A percentile compares a stretch with the other conserved stretches of the same genome.
Evolutionary conservation across 2,329 filamentous ascomycete species (phyloP).

Genomic region (Colletotrichum coccodes): DNA sequence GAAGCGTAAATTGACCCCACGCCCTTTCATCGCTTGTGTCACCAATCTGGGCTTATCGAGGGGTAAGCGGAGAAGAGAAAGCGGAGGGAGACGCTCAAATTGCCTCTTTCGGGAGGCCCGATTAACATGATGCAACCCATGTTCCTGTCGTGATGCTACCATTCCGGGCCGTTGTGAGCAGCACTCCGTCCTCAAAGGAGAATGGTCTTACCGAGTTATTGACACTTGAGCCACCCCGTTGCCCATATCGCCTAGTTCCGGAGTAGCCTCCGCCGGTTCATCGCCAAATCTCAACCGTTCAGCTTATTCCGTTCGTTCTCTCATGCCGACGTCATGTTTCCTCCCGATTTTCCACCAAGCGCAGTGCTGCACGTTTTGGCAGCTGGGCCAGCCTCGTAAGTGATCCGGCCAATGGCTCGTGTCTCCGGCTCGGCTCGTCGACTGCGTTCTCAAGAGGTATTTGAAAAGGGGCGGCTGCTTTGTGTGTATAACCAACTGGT

Average conservation of each 20-base stretch:
- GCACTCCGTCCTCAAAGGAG: slow-evolving; percentile 16
- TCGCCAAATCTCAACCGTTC: neutral
- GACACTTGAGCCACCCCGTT: neutral
- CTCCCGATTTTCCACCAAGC: slow-evolving; percentile 13
- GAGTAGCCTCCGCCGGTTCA: neutral
- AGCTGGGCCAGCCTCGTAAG: slow-evolving; percentile 2
- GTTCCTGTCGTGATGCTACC: neutral
- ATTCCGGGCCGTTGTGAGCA: neutral
- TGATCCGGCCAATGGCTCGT: neutral
- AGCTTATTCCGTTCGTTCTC: neutral
- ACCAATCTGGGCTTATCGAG: neutral
- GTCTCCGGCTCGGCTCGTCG: neutral
- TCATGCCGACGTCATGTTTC: neutral
- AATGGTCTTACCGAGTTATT: neutral
- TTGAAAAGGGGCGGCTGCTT: neutral
- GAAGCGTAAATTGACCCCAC: neutral
- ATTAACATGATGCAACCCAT: slow-evolving; percentile 8
- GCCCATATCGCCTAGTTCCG: neutral
- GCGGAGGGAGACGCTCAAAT: neutral
- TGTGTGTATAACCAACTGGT: neutral
- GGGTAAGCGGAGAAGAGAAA: neutral
- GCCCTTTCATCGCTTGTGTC: no score
- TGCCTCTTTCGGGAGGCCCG: slow-evolving; percentile 8
- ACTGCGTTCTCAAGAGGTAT: neutral
- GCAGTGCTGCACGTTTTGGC: neutral